These are phyloP conservation scores for Citrus glauca DNA, from an alignment of 345 rosid genomes.

Conservation along the genomic window DNA sequence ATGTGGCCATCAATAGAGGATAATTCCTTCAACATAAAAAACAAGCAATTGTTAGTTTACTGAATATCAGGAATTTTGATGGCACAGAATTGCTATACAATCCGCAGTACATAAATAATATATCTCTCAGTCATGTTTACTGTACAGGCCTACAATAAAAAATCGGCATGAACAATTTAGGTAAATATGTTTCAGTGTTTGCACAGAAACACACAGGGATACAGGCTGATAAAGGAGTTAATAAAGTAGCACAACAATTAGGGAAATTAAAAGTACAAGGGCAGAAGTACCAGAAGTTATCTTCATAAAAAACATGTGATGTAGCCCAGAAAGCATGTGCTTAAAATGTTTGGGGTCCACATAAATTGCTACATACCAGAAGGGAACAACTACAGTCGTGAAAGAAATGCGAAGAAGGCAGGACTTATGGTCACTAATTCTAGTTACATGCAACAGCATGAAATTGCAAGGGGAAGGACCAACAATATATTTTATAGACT, in stretches of 20 bases:
- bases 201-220: neutral
- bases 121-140: neutral
- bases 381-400: neutral
- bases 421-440: neutral
- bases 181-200: neutral
- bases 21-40: conserved; percentile 71
- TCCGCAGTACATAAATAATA: neutral
- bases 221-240: neutral
- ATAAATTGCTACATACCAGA: neutral
- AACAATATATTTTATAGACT: neutral
- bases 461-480: neutral
- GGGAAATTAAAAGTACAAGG: neutral
- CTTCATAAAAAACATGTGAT: neutral
- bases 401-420: neutral
- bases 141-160: neutral
- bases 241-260: neutral
- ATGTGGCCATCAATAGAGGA: conserved; percentile 85
- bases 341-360: neutral
- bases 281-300: neutral
- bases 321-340: neutral
- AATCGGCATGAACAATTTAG: neutral
- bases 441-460: neutral
- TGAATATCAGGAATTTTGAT: neutral
- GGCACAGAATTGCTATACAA: neutral
- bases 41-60: conserved; percentile 8